These are phyloP conservation scores for Zygosaccharomyces sapae DNA, from an alignment of 1,139 yeast genomes.

Conservation along the genomic window DNA sequence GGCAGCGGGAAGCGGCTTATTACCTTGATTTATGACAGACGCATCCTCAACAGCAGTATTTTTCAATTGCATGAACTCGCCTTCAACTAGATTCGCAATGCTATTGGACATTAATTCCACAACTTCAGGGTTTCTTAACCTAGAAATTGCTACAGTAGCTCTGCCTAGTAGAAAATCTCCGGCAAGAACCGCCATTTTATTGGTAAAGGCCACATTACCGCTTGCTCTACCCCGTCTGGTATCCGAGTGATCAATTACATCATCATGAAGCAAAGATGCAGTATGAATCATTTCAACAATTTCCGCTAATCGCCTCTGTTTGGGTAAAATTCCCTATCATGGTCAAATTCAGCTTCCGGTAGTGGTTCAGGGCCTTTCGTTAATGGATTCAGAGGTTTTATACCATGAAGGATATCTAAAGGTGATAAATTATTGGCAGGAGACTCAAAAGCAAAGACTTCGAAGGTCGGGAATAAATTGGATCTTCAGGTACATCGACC, in stretches of 20 bases:
- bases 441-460: slow-evolving; percentile 26
- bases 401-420: slow-evolving; percentile 76
- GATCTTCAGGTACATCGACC: slow-evolving; percentile 62
- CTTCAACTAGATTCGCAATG: slow-evolving; percentile 94
- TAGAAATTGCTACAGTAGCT: slow-evolving; percentile 92
- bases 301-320: slow-evolving; percentile 91
- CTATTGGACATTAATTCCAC: slow-evolving; percentile 92
- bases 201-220: slow-evolving; percentile 90
- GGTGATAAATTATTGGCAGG: slow-evolving; percentile 63
- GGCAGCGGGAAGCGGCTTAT: slow-evolving; percentile 52
- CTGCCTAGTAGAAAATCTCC: slow-evolving; percentile 94
- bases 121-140: slow-evolving; percentile 93
- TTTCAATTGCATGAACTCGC: slow-evolving; percentile 96
- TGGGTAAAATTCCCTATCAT: slow-evolving; percentile 74
- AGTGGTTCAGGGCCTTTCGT: slow-evolving; percentile 74
- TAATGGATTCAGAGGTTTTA: slow-evolving; percentile 84
- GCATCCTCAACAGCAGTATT: slow-evolving; percentile 74
- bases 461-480: slow-evolving; percentile 40
- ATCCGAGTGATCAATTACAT: slow-evolving; percentile 90
- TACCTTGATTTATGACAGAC: slow-evolving; percentile 43
- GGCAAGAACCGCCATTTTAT: slow-evolving; percentile 95
- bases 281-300: slow-evolving; percentile 98
- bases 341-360: slow-evolving; percentile 50
- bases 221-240: slow-evolving; percentile 86
- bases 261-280: slow-evolving; percentile 91